A percentile compares a stretch with the other conserved stretches of the same genome.
These are phyloP conservation scores for Termitomyces sp. DNA, from an alignment of 768 basidiomycete genomes.

Conservation along the genomic window DNA sequence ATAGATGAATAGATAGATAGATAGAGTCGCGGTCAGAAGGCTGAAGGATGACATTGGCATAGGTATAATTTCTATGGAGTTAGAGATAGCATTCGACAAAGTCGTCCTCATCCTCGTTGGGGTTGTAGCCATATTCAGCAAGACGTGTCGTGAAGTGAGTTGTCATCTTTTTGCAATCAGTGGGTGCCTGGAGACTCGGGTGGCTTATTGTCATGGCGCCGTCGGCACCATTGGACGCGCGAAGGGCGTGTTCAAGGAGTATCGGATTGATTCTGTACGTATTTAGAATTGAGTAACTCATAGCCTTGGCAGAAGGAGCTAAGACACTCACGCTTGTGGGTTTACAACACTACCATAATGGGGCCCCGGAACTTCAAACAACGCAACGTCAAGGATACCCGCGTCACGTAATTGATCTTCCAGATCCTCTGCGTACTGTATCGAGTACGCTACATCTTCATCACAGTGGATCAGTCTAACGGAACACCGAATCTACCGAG, in stretches of 20 bases:
- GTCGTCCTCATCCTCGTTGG: constrained; percentile 13
- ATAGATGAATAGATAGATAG: neutral
- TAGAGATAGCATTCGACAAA: neutral
- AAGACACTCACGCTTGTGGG: constrained; percentile 14
- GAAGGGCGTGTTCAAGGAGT: constrained; percentile 12
- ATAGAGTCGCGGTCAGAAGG: neutral
- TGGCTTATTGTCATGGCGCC: neutral
- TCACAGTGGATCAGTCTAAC: constrained; percentile 18
- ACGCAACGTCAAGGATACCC: constrained; percentile 13
- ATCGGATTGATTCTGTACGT: constrained; percentile 13
- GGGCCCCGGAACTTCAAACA: constrained; percentile 15
- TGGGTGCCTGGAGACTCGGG: neutral
- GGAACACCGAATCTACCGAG: constrained; percentile 14
- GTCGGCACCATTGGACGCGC: neutral
- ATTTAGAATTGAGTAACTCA: neutral
- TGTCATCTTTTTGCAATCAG: constrained; percentile 7
- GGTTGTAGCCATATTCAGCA: constrained; percentile 14
- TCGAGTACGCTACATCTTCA: constrained; percentile 20
- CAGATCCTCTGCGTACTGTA: constrained; percentile 12
- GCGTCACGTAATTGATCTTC: constrained; percentile 16
- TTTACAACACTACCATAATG: constrained; percentile 18
- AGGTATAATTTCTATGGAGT: neutral
- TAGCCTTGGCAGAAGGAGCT: neutral
- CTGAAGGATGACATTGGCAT: neutral
- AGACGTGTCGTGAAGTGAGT: constrained; percentile 14